Evolutionary conservation across 306 rosid species (phyloP), one percentile per base, ranked within the genome.

Genomic region (Ochetophila trinervis): DNA sequence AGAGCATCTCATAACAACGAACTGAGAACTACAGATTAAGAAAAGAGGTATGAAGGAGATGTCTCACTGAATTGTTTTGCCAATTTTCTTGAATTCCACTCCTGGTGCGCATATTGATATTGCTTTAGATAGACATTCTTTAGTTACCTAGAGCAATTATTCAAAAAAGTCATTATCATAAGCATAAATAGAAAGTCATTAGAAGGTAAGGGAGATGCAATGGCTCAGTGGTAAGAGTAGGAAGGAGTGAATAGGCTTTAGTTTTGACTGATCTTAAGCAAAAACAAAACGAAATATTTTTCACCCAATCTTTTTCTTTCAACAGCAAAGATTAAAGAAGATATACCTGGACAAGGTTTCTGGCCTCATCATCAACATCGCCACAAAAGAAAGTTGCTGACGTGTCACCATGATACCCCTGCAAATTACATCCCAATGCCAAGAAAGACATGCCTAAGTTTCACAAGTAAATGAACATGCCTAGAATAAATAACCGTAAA

Each of bases 331-430:
- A 57, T 30, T 69, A 40, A 73, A 34, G 58, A 66, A 53, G 71
- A 68, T 44, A 51, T 68, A 93, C 99, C 97, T 77, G 89, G 35
- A 90, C 94, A 49, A 93, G 83, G 53, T 84, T 85, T 81, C 69
- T 86, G 45, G 82, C 86, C 66, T 65, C 80, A 53, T 87, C 94
- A 73, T 67, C 88, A 68, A 84, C 97, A 68, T 90, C 80, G 65
- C 98, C 97, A 54, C 97, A 90, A 76, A 89, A 84, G 84, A 83
- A 93, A 68, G 97, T 90, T 64, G 85, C 80, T 27, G 96, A 87
- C 40, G 97, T 90, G 69, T 93, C 97, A 55, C 99, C 97, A 47
- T 93, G 99, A 76, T 81, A 83, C 27, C 96, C 97, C 99, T 93
- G 72, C 59, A 74, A 73, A 55, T 55, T 79, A 79, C 37, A 76